Percentiles rank a stretch among this genome's conserved stretches.
Evolutionary conservation across 2,329 filamentous ascomycete genomes (phyloP).

Genomic region (Exophiala dermatitidis): DNA sequence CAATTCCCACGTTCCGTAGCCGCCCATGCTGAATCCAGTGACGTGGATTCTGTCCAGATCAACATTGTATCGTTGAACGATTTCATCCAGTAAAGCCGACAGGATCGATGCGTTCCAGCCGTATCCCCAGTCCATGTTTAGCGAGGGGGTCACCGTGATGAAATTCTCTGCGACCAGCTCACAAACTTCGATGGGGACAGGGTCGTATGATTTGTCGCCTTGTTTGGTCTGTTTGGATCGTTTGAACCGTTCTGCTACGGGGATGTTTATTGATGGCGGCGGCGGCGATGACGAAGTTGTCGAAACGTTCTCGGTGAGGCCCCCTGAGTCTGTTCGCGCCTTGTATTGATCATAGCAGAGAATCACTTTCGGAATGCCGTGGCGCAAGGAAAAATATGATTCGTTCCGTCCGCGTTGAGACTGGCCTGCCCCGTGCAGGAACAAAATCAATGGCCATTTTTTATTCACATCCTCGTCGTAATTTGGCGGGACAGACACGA

Average conservation of each 20-base stretch:
- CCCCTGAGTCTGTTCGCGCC: not conserved
- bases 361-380: conserved; percentile 19
- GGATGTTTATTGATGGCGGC: conserved; percentile 10
- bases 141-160: conserved; percentile 18
- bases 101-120: conserved; percentile 19
- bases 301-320: too few relatives aligned
- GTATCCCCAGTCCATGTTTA: conserved; percentile 19
- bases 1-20: conserved; percentile 19
- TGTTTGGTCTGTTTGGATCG: conserved; percentile 8
- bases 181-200: conserved; percentile 11
- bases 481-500: conserved; percentile 16
- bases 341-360: conserved; percentile 20
- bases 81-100: conserved; percentile 17
- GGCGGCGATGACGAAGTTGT: not conserved
- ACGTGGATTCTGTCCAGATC: conserved; percentile 17
- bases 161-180: conserved; percentile 16
- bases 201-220: conserved; percentile 13
- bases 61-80: conserved; percentile 16
- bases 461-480: conserved; percentile 7
- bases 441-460: conserved; percentile 17
- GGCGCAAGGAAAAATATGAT: conserved; percentile 14
- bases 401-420: conserved; percentile 13
- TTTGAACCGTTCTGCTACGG: conserved; percentile 5
- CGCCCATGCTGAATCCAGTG: conserved; percentile 21
- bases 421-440: conserved; percentile 19